phyloP scores from a whole-genome alignment of 1,284 basidiomycete genomes.

The Apiotrichum brassicae region DNA sequence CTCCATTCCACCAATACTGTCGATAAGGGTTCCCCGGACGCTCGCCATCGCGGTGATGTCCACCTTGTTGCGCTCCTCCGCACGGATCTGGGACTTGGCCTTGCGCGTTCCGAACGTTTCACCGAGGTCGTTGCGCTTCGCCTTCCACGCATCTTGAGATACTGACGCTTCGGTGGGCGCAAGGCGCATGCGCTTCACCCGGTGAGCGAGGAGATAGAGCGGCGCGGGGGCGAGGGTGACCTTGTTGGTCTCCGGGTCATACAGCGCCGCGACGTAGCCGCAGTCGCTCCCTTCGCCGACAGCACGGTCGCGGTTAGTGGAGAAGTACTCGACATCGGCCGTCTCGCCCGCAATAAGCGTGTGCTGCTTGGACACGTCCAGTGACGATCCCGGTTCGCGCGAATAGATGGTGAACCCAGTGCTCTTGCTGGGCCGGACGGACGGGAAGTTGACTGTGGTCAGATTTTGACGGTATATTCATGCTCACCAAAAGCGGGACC shows the following conservation, averaged over 20 bases:
- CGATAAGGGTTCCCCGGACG: slow-evolving; percentile 69
- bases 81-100: slow-evolving; percentile 73
- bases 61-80: slow-evolving; percentile 77
- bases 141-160: slow-evolving; percentile 53
- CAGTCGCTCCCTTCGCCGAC: slow-evolving; percentile 52
- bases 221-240: slow-evolving; percentile 60
- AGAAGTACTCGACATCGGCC: slow-evolving; percentile 59
- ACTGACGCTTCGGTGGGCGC: slow-evolving; percentile 34
- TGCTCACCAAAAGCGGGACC: slow-evolving; percentile 68
- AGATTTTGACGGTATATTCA: background rate
- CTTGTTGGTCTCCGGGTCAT: slow-evolving; percentile 62
- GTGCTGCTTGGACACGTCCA: slow-evolving; percentile 51
- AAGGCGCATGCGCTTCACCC: slow-evolving; percentile 69
- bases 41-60: slow-evolving; percentile 77
- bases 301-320: slow-evolving; percentile 49
- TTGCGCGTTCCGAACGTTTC: slow-evolving; percentile 90
- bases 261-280: slow-evolving; percentile 47
- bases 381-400: slow-evolving; percentile 35
- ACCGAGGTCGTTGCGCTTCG: slow-evolving; percentile 70
- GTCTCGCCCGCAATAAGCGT: slow-evolving; percentile 65
- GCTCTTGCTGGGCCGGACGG: slow-evolving; percentile 56
- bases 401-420: slow-evolving; percentile 64
- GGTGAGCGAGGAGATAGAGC: slow-evolving; percentile 66
- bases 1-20: slow-evolving; percentile 63
- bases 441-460: slow-evolving; percentile 66